Evolutionary conservation across 2,329 filamentous ascomycete species (phyloP).

Genomic region (Sclerotinia sclerotiorum): DNA sequence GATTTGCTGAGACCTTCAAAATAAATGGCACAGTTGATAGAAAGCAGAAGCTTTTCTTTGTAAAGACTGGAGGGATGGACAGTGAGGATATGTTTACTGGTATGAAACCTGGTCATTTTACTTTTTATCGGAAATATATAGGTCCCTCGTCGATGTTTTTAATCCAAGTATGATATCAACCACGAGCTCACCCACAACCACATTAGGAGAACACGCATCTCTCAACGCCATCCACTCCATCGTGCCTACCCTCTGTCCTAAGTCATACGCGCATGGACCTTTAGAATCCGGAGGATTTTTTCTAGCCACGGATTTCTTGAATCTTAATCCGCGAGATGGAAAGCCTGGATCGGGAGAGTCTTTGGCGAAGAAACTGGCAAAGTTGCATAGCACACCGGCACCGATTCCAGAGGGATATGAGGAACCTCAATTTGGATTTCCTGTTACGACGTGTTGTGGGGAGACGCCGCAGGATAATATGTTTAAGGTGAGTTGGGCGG

Average conservation of each 20-base stretch:
- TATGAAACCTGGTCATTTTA: conserved; percentile 35
- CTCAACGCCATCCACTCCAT: conserved; percentile 75
- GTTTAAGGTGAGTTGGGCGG: conserved; percentile 72
- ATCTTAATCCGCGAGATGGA: conserved; percentile 49
- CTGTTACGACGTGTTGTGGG: conserved; percentile 81
- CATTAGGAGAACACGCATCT: conserved; percentile 74
- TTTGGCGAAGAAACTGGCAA: conserved; percentile 74
- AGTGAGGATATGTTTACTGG: conserved; percentile 71
- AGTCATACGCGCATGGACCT: conserved; percentile 69
- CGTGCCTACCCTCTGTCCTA: conserved; percentile 74
- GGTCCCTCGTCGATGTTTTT: neutral
- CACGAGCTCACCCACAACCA: conserved; percentile 25
- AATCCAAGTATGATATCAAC: neutral
- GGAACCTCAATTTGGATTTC: conserved; percentile 75
- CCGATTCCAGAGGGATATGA: conserved; percentile 60
- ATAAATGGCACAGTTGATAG: conserved; percentile 45
- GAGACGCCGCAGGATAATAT: conserved; percentile 78
- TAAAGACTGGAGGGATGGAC: conserved; percentile 65
- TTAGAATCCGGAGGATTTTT: conserved; percentile 50
- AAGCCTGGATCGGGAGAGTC: conserved; percentile 45
- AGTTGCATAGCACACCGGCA: conserved; percentile 73
- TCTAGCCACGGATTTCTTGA: conserved; percentile 77
- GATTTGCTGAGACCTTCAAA: conserved; percentile 68
- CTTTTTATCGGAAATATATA: conserved; percentile 14
- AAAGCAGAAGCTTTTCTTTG: conserved; percentile 56